Conservation (phyloP, 2,329 filamentous ascomycete species). For the Colletotrichum sp. region DNA sequence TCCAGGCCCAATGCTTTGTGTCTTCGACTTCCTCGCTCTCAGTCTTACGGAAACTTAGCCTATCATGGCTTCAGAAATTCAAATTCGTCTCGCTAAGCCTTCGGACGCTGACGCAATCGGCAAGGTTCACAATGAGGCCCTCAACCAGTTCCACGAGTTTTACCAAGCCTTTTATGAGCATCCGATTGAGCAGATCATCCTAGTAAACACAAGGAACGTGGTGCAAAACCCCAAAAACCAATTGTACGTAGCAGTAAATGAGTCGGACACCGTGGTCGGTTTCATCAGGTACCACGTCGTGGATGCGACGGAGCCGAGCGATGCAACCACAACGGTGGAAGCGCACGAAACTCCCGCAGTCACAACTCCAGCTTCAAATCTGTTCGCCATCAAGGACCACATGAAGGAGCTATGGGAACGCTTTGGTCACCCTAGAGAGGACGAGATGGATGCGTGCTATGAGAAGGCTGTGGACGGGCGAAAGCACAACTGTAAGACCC, state of each 20-base stretch:
- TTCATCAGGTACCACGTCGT: constrained; percentile 16
- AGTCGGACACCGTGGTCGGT: constrained; percentile 8
- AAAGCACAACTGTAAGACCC: constrained; percentile 23
- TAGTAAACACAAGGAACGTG: neutral
- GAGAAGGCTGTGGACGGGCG: constrained; percentile 19
- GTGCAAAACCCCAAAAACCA: neutral
- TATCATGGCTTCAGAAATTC: neutral
- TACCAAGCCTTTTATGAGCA: constrained; percentile 23
- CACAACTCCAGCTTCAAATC: neutral
- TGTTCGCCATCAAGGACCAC: constrained; percentile 20
- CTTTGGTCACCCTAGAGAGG: constrained; percentile 19
- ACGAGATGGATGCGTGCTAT: constrained; percentile 25
- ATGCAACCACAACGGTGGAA: neutral
- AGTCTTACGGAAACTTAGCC: neutral
- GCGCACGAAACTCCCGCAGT: neutral
- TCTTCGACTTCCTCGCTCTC: neutral
- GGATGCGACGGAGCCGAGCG: neutral
- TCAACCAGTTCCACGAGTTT: constrained; percentile 22
- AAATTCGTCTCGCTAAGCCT: neutral
- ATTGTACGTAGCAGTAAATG: constrained; percentile 14
- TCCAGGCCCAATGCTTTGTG: rapidly evolving
- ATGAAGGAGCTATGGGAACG: constrained; percentile 26
- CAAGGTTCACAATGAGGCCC: constrained; percentile 22
- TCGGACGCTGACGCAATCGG: constrained; percentile 20
- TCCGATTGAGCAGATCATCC: constrained; percentile 18